Evolutionary conservation across 2,329 filamentous ascomycete species (phyloP), one percentile per base, ranked within the genome.

Genomic region (Triangularia setosa): DNA sequence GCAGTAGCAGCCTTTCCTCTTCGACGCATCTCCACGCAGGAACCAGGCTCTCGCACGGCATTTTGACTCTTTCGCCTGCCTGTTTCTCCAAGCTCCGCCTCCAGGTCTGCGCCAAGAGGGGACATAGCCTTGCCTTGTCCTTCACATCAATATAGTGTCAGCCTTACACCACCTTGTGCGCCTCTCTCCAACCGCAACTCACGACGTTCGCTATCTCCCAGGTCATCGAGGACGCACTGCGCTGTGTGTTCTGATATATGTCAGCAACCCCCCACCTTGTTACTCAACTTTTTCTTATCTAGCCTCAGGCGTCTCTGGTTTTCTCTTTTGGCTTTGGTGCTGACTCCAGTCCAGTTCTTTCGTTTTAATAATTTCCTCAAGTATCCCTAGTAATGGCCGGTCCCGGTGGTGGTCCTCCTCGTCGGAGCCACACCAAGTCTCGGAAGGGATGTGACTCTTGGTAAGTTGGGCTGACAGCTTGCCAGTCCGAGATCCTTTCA

Each of bases 391-490:
- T 69, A 84, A 97, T 97, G 93, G 91, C 93, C 81, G 92, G 93
- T 80, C 92, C 92, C 75, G 93, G 93, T 79, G 93, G 93, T 84
- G 94, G 94, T 83, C 93, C 94, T 77, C 93, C 94, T 76, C 85
- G 87, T 77, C 83, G 87, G 78, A 88, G 94, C 82, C 95, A 99
- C 82, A 99, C 95, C 76, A 99, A 99, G 83, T 98, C 94, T 73
- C 90, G 95, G 75, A 98, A 97, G 81, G 95, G 95, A 68, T 99
- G 95, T 84, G 94, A 96, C 74, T 97, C 93, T 67, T 99, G 95
- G 81, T 84, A 80, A 68, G 79, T 73, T 62, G 66, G 27, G 57
- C 54, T 18, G 56, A 9, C 52, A 24, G 4, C 23, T 24, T 24
- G 21, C 40, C n/a, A 48, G 40, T 21, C 12, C 3, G n/a, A 4